Evolutionary conservation across 31 red algal species (phyloP).

Genomic region (Bonnemaisonia californica): DNA sequence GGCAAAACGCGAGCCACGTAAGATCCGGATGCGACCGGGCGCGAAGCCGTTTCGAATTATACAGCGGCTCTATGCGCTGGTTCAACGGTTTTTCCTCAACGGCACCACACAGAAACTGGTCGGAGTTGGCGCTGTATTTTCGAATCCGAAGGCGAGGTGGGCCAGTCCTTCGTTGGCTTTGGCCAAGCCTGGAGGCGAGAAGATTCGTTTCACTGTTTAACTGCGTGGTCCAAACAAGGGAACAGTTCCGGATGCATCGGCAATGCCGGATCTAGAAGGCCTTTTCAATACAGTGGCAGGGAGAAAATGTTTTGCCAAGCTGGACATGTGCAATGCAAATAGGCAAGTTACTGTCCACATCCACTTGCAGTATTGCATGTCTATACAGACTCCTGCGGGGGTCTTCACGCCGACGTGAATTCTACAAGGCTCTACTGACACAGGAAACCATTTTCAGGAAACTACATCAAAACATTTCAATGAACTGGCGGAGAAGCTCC

Average conservation of each 20-base stretch:
- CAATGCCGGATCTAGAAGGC: conserved; percentile 24
- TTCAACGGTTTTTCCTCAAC: not conserved
- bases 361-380: conserved; percentile 23
- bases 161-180: conserved; percentile 24
- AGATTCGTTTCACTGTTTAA: conserved; percentile 34
- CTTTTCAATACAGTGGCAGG: not conserved
- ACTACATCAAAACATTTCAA: not conserved
- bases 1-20: not conserved
- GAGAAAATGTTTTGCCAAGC: conserved; percentile 19
- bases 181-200: conserved; percentile 14
- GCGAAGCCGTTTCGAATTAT: not conserved
- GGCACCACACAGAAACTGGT: not conserved
- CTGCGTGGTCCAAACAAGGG: conserved; percentile 13
- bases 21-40: not conserved
- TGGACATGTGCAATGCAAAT: conserved; percentile 38
- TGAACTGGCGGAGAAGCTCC: not conserved
- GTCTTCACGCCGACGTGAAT: conserved; percentile 24
- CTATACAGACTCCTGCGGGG: conserved; percentile 34
- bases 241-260: conserved; percentile 25
- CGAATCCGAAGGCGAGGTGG: conserved; percentile 18
- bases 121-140: not conserved
- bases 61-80: not conserved
- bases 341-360: conserved; percentile 10
- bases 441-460: conserved; percentile 29
- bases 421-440: conserved; percentile 25